Evolutionary conservation across 305 asterid species (phyloP), one percentile per base, ranked within the genome.

Genomic region (Ilex paraguariensis): DNA sequence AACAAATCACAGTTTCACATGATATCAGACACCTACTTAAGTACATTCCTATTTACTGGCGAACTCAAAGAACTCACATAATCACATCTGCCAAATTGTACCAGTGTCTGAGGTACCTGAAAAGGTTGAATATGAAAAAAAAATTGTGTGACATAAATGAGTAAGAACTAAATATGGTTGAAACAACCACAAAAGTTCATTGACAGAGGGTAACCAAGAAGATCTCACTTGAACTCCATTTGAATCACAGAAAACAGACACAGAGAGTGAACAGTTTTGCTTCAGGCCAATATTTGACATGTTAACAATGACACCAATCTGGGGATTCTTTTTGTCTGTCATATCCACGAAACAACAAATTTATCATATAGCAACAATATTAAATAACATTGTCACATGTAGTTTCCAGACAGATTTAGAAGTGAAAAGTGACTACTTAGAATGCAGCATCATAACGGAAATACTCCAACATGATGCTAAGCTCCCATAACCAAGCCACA

Each of bases 191-290:
- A 59, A 51, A 17, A 49, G 44, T 16, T 32, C 48, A 44, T 42
- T 54, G 36, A 17, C 56, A 15, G n/a, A 51, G 66, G 60, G 48
- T 28, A 68, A 56, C 65, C 71, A 61, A 65, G 59, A 61, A 63
- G 46, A 39, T 49, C 81, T 36, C 80, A 90, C 96, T 73, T 82
- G 80, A 67, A 83, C 70, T 71, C 81, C 87, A 65, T 78, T 76
- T 66, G 87, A 70, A 77, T 87, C 83, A 71, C 98, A 93, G 62
- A 81, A 66, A 54, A 93, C 89, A 55, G 97, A 82, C 39, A 93
- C 97, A 58, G 87, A 78, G 66, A 91, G 90, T 40, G 98, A 93
- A 73, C 97, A 93, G 71, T 87, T 89, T 61, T 36, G 66, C 69
- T 64, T 71, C 33, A 67, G 67, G 42, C 73, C 88, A 57, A 62